Base-by-base conservation (phyloP, 2,329 filamentous ascomycete genomes). In the Taxawa tesnikishii region DNA sequence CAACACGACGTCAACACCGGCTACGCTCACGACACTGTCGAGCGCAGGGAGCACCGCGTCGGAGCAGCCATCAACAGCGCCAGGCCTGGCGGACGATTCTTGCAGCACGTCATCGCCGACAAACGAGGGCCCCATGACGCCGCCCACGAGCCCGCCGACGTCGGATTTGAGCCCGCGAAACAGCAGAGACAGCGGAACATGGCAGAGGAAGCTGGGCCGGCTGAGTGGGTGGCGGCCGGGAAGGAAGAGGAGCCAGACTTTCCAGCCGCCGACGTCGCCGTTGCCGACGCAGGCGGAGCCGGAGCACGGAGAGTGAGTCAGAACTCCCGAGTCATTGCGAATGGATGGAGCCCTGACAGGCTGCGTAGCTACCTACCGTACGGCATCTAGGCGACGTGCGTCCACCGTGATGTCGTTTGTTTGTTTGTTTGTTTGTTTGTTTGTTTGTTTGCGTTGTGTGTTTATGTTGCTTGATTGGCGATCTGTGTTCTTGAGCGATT, bases 51-150 rank as follows among this genome's bases (percentile, higher is more conserved):
- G 33, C 15, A 34, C 32, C 33, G 41, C 40, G 8, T 45, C 45
- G 14, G 40, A 42, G 38, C 43, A 39, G 31, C 51, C 17, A 38
- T 38, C 4, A 36, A 44, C 12, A 43, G 40, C 49, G 60, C 39
- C 46, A 55, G 62, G 64, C 14, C 53, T 74, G 36, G 73, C 70
- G 1, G 79, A 83, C 43, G 79, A 83, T 49, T 79, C 70, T 37
- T 70, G 68, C 34, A 70, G 68, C 39, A 66, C 68, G n/a, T 65
- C 65, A 36, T 75, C 74, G 37, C 51, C 47, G 26, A 41, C 43
- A 36, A 48, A 45, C 38, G 58, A 60, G 2, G 59, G 31, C 79
- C 47, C 78, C 68, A 76, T 83, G 63, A 85, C 81, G 3, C 81
- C 81, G 0, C 80, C 80, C 1, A 82, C 71, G 3, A 82, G 76